Conservation (phyloP, 2,329 filamentous ascomycete species). For the Venturia pyrina region DNA sequence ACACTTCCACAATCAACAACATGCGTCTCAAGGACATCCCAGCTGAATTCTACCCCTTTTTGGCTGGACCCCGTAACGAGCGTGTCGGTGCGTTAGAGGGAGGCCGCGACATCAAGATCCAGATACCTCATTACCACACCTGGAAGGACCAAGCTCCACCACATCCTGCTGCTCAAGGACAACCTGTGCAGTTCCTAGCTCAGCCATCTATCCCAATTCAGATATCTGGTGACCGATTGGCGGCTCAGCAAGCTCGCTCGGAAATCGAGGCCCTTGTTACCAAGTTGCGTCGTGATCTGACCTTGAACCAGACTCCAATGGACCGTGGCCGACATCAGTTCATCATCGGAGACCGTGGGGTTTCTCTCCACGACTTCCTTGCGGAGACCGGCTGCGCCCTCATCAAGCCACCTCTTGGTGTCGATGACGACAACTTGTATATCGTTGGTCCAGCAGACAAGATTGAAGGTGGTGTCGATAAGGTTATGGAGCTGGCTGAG, state of each 20-base stretch:
- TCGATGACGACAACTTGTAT: slow-evolving; percentile 74
- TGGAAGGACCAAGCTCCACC: slow-evolving; percentile 61
- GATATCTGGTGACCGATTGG: slow-evolving; percentile 73
- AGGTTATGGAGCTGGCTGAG: slow-evolving; percentile 78
- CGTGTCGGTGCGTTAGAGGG: slow-evolving; percentile 52
- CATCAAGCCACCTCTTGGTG: slow-evolving; percentile 63
- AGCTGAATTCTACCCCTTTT: slow-evolving; percentile 89
- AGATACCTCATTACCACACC: slow-evolving; percentile 71
- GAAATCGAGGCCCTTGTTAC: slow-evolving; percentile 72
- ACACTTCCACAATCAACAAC: slow-evolving; percentile 51
- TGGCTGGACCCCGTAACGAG: slow-evolving; percentile 68
- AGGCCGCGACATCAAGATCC: slow-evolving; percentile 66
- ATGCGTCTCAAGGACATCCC: slow-evolving; percentile 76
- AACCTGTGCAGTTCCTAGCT: slow-evolving; percentile 60
- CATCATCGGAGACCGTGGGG: slow-evolving; percentile 76
- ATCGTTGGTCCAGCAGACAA: slow-evolving; percentile 70
- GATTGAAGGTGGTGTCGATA: slow-evolving; percentile 66
- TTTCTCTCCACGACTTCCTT: slow-evolving; percentile 77
- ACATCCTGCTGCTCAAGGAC: slow-evolving; percentile 46
- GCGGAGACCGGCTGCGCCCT: slow-evolving; percentile 84
- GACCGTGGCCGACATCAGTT: slow-evolving; percentile 87
- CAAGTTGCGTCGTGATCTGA: slow-evolving; percentile 65
- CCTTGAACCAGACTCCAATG: slow-evolving; percentile 69
- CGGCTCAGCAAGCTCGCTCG: slow-evolving; percentile 68
- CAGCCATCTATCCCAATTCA: slow-evolving; percentile 69